Evolutionary conservation across 495 filamentous ascomycete species (phyloP).

Genomic region (Penicillium odoratum): DNA sequence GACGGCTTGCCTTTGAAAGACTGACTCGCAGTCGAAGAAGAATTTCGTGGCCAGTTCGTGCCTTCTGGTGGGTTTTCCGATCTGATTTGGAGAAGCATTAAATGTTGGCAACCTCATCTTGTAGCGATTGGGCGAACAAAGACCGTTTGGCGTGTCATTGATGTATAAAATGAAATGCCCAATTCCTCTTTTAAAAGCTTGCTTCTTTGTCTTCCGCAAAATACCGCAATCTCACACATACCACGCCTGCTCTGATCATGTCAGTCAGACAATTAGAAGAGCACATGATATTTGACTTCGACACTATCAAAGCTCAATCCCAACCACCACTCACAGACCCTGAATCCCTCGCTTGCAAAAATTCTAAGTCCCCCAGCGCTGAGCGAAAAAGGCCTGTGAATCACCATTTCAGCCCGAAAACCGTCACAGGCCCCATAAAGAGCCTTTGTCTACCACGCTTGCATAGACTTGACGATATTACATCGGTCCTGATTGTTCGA

Average conservation of each 20-base stretch:
- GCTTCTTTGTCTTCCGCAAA: not conserved
- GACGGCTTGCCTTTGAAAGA: too few relatives aligned
- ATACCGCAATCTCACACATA: not conserved
- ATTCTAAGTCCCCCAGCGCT: not conserved
- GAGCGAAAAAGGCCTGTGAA: not conserved
- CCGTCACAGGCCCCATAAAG: conserved; percentile 3
- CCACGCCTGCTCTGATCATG: not conserved
- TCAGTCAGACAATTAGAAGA: conserved; percentile 1
- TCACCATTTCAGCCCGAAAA: not conserved
- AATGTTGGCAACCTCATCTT: not conserved
- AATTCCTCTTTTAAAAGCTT: not conserved
- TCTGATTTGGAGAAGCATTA: too few relatives aligned
- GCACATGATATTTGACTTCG: conserved; percentile 6
- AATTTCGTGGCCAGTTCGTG: too few relatives aligned
- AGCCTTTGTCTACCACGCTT: conserved; percentile 5
- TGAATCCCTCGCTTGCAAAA: not conserved
- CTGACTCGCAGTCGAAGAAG: too few relatives aligned
- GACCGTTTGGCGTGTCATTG: not conserved
- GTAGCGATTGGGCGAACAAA: not conserved
- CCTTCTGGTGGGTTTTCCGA: too few relatives aligned
- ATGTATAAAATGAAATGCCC: not conserved
- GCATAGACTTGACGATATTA: conserved; percentile 1
- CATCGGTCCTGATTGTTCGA: conserved; percentile 8
- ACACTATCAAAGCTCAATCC: conserved; percentile 12
- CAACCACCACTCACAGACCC: not conserved